These are phyloP conservation scores for Cladosporium colombiae DNA, from an alignment of 2,329 filamentous ascomycete genomes.

Conservation along the genomic window DNA sequence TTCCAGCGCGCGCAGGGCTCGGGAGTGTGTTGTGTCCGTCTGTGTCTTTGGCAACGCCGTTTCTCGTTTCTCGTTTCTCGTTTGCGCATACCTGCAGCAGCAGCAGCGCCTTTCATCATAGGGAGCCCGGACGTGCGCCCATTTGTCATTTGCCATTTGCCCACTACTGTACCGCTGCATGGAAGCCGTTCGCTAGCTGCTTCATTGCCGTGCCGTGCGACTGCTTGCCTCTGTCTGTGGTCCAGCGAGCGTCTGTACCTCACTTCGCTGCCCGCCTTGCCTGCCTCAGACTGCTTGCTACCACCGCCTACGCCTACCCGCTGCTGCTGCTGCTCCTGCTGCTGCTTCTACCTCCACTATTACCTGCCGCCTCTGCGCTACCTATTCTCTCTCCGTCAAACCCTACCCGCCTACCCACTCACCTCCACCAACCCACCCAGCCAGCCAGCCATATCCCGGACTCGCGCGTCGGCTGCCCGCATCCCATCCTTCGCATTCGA, in stretches of 20 bases:
- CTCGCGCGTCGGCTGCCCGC: conserved; percentile 1
- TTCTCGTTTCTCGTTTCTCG: conserved; percentile 3
- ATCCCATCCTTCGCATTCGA: not conserved
- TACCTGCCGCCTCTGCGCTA: not conserved
- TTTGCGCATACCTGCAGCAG: not conserved
- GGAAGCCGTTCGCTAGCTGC: conserved; percentile 6
- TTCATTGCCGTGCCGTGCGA: not conserved
- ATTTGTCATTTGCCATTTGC: not conserved
- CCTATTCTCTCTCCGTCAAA: not conserved
- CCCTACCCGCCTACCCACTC: not conserved
- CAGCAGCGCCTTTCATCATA: not conserved
- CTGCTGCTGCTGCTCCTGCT: not conserved
- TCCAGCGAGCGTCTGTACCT: not conserved
- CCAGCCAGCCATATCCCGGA: conserved; percentile 1
- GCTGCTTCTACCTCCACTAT: not conserved
- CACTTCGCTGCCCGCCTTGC: not conserved
- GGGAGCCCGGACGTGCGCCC: not conserved
- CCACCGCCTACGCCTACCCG: not conserved
- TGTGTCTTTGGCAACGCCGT: not conserved
- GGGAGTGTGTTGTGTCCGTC: not conserved
- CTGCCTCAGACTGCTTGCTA: not conserved
- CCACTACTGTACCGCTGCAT: not conserved
- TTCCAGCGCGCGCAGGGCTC: conserved; percentile 1
- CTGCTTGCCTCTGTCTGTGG: not conserved
- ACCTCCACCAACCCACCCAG: not conserved